A percentile compares a stretch with the other conserved stretches of the same genome.
Evolutionary conservation across 2,329 filamentous ascomycete species (phyloP).

Genomic region (Taxawa tesnikishii): DNA sequence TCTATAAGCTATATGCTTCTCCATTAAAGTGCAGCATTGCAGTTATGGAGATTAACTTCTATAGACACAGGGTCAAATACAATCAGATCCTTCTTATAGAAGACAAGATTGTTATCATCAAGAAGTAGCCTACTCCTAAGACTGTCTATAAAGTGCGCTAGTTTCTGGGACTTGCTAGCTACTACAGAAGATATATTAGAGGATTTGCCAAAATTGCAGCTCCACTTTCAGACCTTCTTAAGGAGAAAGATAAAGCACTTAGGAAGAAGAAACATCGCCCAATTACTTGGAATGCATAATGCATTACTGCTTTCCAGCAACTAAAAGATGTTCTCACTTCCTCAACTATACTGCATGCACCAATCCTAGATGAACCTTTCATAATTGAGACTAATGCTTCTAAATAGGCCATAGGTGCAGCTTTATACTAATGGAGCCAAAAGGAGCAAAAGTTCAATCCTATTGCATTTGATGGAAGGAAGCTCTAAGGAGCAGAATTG

Average conservation of each 20-base stretch:
- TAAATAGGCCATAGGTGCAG: constrained; percentile 2
- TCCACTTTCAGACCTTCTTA: constrained; percentile 1
- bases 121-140: neutral
- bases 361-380: constrained; percentile 1
- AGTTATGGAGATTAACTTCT: neutral
- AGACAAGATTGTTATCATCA: neutral
- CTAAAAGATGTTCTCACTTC: constrained; percentile 1
- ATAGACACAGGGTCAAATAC: neutral
- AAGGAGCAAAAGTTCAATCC: neutral
- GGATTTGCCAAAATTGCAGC: constrained; percentile 1
- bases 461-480: constrained; percentile 3
- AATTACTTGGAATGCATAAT: neutral
- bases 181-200: constrained; percentile 2
- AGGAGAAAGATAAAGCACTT: constrained; percentile 1
- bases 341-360: neutral
- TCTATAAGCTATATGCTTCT: constrained; percentile 2
- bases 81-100: constrained; percentile 1
- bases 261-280: too few relatives aligned
- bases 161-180: constrained; percentile 1
- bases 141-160: constrained; percentile 2
- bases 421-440: constrained; percentile 1
- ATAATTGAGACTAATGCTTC: constrained; percentile 3
- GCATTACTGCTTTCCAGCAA: constrained; percentile 1
- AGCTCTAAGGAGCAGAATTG: constrained; percentile 1
- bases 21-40: constrained; percentile 1